These are phyloP conservation scores for Penicillium alfredii DNA, from an alignment of 495 filamentous ascomycete species.

Conservation along the genomic window DNA sequence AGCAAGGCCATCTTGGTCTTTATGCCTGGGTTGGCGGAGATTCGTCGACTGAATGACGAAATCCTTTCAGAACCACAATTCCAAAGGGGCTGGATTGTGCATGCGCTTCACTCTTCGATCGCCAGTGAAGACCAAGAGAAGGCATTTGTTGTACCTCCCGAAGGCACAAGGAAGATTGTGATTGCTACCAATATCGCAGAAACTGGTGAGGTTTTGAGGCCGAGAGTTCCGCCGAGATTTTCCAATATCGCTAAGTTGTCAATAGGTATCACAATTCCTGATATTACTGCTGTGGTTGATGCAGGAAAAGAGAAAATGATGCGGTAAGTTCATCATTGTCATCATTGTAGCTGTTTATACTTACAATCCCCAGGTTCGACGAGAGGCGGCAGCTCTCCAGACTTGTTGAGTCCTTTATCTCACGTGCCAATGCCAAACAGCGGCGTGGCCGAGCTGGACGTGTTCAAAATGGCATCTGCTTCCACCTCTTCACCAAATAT, in stretches of 20 bases:
- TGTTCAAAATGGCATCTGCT: constrained; percentile 89
- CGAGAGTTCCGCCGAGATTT: too few relatives aligned
- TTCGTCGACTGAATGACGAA: constrained; percentile 78
- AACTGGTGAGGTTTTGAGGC: too few relatives aligned
- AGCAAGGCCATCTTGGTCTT: constrained; percentile 94
- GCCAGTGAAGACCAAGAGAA: constrained; percentile 94
- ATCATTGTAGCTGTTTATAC: background rate
- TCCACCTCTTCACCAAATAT: constrained; percentile 87
- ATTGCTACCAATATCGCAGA: constrained; percentile 96
- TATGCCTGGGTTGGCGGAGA: constrained; percentile 89
- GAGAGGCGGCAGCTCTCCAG: constrained; percentile 85
- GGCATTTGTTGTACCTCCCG: constrained; percentile 78
- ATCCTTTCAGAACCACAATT: constrained; percentile 66
- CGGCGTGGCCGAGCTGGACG: constrained; percentile 91
- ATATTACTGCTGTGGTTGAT: constrained; percentile 93
- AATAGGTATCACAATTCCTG: constrained; percentile 78
- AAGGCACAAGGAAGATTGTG: constrained; percentile 80
- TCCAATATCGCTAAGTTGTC: too few relatives aligned
- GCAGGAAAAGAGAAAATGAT: constrained; percentile 95
- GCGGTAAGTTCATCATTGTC: constrained; percentile 40
- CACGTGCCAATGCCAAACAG: constrained; percentile 89
- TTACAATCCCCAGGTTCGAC: constrained; percentile 56
- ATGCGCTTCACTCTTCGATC: constrained; percentile 88
- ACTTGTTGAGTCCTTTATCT: constrained; percentile 88
- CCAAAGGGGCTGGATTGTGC: constrained; percentile 65